Conservation (phyloP, 208 protist genomes). For the Leishmania guyanensis region DNA sequence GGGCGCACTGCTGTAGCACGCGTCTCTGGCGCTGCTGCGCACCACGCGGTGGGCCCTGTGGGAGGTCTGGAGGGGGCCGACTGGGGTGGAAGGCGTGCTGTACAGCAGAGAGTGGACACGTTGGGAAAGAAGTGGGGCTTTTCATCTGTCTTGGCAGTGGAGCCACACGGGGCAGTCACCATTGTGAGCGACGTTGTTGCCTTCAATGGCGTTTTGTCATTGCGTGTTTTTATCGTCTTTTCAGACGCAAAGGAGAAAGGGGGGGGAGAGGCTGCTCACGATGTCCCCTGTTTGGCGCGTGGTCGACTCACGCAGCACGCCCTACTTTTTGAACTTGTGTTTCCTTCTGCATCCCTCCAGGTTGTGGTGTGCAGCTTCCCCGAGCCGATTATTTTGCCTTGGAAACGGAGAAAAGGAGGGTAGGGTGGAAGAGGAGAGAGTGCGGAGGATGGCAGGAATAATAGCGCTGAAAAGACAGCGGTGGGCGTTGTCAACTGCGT, state of each 20-base stretch:
- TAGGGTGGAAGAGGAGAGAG: background rate
- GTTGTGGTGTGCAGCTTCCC: background rate
- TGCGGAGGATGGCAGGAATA: background rate
- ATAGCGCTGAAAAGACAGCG: background rate
- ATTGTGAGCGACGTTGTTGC: background rate
- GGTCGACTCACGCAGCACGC: background rate
- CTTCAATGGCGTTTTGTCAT: background rate
- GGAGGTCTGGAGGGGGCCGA: too few relatives aligned
- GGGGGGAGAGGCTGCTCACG: background rate
- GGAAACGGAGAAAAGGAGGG: background rate
- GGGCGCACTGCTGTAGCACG: too few relatives aligned
- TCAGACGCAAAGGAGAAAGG: background rate
- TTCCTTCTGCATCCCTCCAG: background rate
- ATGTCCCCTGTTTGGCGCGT: background rate
- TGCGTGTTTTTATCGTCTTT: background rate
- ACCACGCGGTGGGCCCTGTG: too few relatives aligned
- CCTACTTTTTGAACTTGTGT: background rate
- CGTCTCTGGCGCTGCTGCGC: too few relatives aligned
- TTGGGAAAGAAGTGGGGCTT: background rate
- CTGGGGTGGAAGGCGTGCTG: too few relatives aligned
- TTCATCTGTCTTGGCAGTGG: background rate
- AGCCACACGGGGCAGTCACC: background rate
- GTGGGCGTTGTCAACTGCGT: background rate
- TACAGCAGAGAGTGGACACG: too few relatives aligned
- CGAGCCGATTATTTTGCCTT: background rate